Evolutionary conservation across 306 rosid species (phyloP).

Genomic region (Begonia peltatifolia): DNA sequence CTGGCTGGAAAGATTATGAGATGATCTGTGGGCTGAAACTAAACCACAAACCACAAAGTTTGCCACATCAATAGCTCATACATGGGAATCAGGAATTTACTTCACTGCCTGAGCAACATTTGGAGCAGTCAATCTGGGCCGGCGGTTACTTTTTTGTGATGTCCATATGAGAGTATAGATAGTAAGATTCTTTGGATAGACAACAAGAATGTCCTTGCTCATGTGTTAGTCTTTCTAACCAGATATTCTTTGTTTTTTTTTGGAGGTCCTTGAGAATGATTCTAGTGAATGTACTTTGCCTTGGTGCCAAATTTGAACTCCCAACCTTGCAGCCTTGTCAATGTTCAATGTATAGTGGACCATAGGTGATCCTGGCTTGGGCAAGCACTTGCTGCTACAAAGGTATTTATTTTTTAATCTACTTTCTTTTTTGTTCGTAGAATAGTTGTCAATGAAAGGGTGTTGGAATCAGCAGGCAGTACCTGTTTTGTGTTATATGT

Average conservation of each 20-base stretch:
- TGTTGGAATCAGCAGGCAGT: too few species aligned
- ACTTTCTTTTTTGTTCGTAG: background rate
- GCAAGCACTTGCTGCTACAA: conserved; percentile 65
- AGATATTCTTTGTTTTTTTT: conserved; percentile 2
- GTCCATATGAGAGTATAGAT: conserved; percentile 32
- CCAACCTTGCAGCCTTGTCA: conserved; percentile 57
- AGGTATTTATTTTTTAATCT: conserved; percentile 3
- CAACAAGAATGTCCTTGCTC: background rate
- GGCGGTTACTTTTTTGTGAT: conserved; percentile 78
- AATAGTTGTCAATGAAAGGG: too few species aligned
- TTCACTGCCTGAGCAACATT: conserved; percentile 68
- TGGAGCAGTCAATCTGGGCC: conserved; percentile 76
- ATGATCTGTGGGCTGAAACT: conserved; percentile 37
- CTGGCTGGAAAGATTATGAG: conserved; percentile 57
- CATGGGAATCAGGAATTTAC: conserved; percentile 49
- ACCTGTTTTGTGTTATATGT: too few species aligned
- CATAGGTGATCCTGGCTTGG: conserved; percentile 58
- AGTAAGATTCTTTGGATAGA: conserved; percentile 31
- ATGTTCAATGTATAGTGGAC: conserved; percentile 52
- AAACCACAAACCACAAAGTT: conserved; percentile 56
- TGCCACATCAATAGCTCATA: conserved; percentile 38
- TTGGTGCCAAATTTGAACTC: conserved; percentile 37
- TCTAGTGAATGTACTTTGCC: conserved; percentile 41
- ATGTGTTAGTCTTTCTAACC: background rate
- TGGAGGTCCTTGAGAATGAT: conserved; percentile 47